Base-by-base conservation (phyloP, 164 flowering plant genomes). In the Magnolia officinalis region DNA sequence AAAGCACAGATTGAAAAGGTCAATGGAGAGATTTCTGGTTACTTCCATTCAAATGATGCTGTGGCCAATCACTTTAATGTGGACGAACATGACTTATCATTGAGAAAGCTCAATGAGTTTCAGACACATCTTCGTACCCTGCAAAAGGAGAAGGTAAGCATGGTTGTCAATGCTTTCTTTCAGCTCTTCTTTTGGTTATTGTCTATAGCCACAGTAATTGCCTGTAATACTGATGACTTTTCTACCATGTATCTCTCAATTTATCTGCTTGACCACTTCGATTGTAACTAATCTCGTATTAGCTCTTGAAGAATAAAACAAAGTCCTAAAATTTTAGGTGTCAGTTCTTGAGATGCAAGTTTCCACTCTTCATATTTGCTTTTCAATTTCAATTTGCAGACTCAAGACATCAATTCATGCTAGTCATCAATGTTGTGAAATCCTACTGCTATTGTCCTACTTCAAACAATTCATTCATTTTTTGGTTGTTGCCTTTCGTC, bases 71-170 rank as follows among this genome's bases (percentile, higher is more conserved):
- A 82, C 3, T 77, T 83, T 59, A 74, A 75, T 75, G 73, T 85
- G 51, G 92, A 87, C 20, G 95, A 90, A 69, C 82, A 85, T 51
- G 98, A 95, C 78, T 84, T 92, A 76, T 90, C 98, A 0, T 70
- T 88, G 20, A 85, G 95, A 78, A 90, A 84, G 84, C 88, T 95
- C 69, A 86, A 76, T 76, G 98, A 95, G 77, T 86, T 84, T 81
- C 91, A 90, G 72, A 78, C 86, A 63, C 86, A 83, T 76, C 92
- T 92, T 66, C 89, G 80, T 26, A 65, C 84, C 37, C 87, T 95
- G 78, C 96, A 95, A 72, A 91, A 85, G 77, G 98, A 95, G 76
- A 95, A 91, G 98, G 98, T 90, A 75, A 67, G 81, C 52, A 8
- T 72, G 9, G 8, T 37, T 72, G n/a, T 55, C 37, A 26, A 4